Evolutionary conservation across 169 alveolate genomes (phyloP).

Genomic region (Blepharisma undulans): DNA sequence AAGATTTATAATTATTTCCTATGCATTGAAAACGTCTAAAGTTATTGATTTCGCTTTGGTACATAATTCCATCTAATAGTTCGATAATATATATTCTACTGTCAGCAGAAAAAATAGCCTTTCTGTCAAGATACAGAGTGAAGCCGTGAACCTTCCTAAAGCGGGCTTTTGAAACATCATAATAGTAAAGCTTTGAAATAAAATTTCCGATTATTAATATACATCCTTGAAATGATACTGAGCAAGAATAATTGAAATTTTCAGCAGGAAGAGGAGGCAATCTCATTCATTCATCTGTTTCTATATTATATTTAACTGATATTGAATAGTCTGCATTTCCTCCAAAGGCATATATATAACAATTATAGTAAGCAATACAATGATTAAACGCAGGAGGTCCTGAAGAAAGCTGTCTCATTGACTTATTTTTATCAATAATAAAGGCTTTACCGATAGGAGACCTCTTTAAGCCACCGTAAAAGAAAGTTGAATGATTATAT

Average conservation of each 20-base stretch:
- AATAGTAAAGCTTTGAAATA: background rate
- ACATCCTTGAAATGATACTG: background rate
- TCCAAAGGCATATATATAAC: background rate
- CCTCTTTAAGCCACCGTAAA: background rate
- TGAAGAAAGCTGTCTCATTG: background rate
- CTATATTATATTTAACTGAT: background rate
- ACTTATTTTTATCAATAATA: background rate
- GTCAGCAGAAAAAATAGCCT: background rate
- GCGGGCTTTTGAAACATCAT: background rate
- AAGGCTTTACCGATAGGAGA: background rate
- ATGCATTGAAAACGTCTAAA: too few relatives aligned
- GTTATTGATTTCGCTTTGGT: background rate
- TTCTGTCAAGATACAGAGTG: background rate
- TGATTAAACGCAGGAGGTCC: background rate
- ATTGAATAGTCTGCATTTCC: background rate
- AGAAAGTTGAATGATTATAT: background rate
- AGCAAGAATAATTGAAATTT: background rate
- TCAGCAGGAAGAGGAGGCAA: background rate
- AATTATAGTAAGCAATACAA: background rate
- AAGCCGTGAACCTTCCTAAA: background rate
- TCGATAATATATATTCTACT: background rate
- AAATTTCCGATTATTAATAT: too few relatives aligned
- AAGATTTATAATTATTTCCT: background rate
- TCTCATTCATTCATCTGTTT: background rate
- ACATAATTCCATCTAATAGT: background rate